Evolutionary conservation across 2,329 filamentous ascomycete genomes (phyloP).

Genomic region (Talaromyces sp.): DNA sequence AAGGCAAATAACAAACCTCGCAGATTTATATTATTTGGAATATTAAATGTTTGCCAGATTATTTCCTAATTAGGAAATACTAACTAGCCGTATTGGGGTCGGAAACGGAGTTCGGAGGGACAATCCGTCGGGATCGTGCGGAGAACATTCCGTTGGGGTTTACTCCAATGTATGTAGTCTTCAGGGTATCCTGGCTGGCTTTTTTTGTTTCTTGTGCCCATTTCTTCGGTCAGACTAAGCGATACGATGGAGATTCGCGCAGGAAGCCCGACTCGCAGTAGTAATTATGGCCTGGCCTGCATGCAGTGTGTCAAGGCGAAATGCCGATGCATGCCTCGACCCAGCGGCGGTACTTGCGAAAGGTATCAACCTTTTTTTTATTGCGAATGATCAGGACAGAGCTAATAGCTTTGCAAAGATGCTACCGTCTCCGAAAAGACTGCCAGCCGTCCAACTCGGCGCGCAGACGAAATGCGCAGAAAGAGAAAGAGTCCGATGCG

Average conservation of each 20-base stretch:
- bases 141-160: background rate
- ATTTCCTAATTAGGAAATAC: background rate
- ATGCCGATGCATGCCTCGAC: slow-evolving; percentile 20
- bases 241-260: slow-evolving; percentile 14
- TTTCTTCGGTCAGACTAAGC: background rate
- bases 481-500: slow-evolving; percentile 20
- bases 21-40: too few species aligned
- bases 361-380: slow-evolving; percentile 13
- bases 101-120: background rate
- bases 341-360: slow-evolving; percentile 18
- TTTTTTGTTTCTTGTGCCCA: background rate
- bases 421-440: slow-evolving; percentile 29
- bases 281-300: slow-evolving; percentile 24
- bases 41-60: background rate
- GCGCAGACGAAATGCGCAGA: slow-evolving; percentile 24
- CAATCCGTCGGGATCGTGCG: background rate
- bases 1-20: too few species aligned
- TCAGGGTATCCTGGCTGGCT: background rate
- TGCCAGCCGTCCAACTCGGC: slow-evolving; percentile 30
- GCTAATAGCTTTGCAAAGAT: slow-evolving; percentile 20
- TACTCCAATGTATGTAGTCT: slow-evolving; percentile 8
- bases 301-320: slow-evolving; percentile 26
- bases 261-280: slow-evolving; percentile 8
- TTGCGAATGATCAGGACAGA: background rate
- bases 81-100: background rate